A percentile compares a stretch with the other conserved stretches of the same genome.
These are phyloP conservation scores for Crotalaria pallida DNA, from an alignment of 306 rosid genomes.

Conservation along the genomic window DNA sequence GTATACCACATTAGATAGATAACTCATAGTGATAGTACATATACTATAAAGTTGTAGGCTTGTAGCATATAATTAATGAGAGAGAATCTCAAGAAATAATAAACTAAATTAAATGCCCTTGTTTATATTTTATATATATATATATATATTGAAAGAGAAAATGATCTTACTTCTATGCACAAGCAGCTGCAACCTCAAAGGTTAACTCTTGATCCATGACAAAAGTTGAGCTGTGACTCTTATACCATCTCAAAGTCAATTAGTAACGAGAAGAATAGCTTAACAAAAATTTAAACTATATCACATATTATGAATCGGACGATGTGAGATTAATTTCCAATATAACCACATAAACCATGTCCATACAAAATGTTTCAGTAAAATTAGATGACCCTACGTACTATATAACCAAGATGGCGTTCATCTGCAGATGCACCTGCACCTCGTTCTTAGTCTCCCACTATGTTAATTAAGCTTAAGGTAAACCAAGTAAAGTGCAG, in stretches of 20 bases:
- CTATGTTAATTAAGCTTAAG: neutral
- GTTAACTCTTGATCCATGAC: too few species aligned
- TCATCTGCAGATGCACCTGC: slow-evolving; percentile 72
- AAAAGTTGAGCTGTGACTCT: too few species aligned
- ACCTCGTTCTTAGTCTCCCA: slow-evolving; percentile 27
- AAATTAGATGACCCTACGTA: neutral
- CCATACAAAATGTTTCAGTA: neutral
- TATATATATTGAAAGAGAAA: neutral
- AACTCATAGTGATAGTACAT: too few species aligned
- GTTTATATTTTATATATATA: too few species aligned
- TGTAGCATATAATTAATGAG: neutral
- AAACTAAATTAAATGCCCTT: too few species aligned
- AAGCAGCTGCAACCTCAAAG: neutral
- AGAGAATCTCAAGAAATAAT: neutral
- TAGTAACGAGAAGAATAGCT: too few species aligned
- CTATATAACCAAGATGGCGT: slow-evolving; percentile 48
- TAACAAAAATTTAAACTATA: too few species aligned
- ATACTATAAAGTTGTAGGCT: too few species aligned
- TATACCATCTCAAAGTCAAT: too few species aligned
- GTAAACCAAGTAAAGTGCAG: slow-evolving; percentile 58
- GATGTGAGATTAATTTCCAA: too few species aligned
- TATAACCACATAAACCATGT: too few species aligned
- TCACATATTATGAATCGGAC: too few species aligned
- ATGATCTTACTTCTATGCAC: neutral
- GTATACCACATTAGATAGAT: neutral